A percentile compares a stretch with the other conserved stretches of the same genome.
phyloP scores from a whole-genome alignment of 2,329 filamentous ascomycete species.

The Chrysoporthe cubensis region DNA sequence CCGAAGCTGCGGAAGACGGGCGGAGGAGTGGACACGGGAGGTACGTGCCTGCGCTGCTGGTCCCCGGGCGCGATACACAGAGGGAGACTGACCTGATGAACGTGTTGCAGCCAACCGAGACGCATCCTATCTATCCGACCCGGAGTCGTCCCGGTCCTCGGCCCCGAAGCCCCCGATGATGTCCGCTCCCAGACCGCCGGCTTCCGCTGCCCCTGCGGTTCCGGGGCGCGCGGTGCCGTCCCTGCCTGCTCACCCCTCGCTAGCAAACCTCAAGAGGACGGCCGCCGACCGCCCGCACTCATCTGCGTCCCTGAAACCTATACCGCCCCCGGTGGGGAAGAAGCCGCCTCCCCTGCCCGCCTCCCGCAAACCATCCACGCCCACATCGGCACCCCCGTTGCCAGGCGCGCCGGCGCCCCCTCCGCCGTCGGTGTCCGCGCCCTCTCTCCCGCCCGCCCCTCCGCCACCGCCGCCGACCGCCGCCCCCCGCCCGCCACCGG shows the following conservation, averaged over 20 bases:
- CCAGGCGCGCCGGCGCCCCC: slow-evolving; percentile 41
- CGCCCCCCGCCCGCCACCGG: slow-evolving; percentile 40
- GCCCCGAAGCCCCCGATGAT: slow-evolving; percentile 57
- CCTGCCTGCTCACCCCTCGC: slow-evolving; percentile 54
- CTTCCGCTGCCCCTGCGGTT: slow-evolving; percentile 60
- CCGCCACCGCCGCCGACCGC: slow-evolving; percentile 46
- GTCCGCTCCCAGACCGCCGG: slow-evolving; percentile 63
- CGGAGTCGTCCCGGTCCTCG: slow-evolving; percentile 61
- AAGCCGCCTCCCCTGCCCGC: slow-evolving; percentile 69
- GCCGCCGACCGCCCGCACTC: slow-evolving; percentile 62
- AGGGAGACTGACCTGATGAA: slow-evolving; percentile 30
- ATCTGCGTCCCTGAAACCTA: slow-evolving; percentile 64
- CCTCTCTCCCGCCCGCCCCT: slow-evolving; percentile 48
- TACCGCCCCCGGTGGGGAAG: slow-evolving; percentile 79
- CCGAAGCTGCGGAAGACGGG: slow-evolving; percentile 90
- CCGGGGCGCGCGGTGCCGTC: slow-evolving; percentile 58
- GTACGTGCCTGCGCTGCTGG: slow-evolving; percentile 37
- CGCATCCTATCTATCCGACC: slow-evolving; percentile 79
- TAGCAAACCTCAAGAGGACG: slow-evolving; percentile 65
- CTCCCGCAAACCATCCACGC: slow-evolving; percentile 60
- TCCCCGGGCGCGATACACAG: not conserved
- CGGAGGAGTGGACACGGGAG: slow-evolving; percentile 77
- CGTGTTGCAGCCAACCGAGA: slow-evolving; percentile 59
- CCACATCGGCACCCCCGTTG: slow-evolving; percentile 40
- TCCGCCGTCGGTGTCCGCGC: slow-evolving; percentile 44